These are phyloP conservation scores for Ogataea degrootiae DNA, from an alignment of 805 yeast species.

Conservation along the genomic window DNA sequence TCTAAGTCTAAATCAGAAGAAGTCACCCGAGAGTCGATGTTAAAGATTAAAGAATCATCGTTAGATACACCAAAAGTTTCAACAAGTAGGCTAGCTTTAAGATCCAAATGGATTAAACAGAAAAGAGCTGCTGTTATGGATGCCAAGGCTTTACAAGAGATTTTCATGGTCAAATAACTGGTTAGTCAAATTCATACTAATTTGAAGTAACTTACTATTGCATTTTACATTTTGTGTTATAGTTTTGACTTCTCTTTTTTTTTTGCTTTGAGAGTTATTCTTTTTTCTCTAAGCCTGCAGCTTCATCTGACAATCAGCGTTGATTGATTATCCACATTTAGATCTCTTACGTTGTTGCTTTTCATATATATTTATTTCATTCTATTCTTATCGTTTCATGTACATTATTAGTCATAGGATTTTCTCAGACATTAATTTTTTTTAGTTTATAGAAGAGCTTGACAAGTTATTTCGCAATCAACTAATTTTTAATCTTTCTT, in stretches of 20 bases:
- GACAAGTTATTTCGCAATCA: too few species aligned
- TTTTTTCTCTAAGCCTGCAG: too few species aligned
- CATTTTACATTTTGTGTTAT: background rate
- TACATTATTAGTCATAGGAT: too few species aligned
- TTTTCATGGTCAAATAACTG: slow-evolving; percentile 64
- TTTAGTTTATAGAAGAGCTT: too few species aligned
- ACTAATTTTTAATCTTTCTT: too few species aligned
- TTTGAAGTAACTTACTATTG: background rate
- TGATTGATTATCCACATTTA: too few species aligned
- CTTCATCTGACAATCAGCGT: too few species aligned
- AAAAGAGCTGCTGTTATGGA: slow-evolving; percentile 92
- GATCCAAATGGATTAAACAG: slow-evolving; percentile 85
- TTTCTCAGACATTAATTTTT: too few species aligned
- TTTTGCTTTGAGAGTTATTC: background rate
- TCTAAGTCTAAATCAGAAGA: slow-evolving; percentile 23
- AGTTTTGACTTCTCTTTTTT: background rate
- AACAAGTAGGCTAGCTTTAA: slow-evolving; percentile 60
- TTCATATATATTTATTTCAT: too few species aligned
- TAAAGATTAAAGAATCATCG: slow-evolving; percentile 30
- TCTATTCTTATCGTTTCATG: too few species aligned
- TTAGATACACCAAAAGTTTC: slow-evolving; percentile 29
- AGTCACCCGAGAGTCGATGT: slow-evolving; percentile 39
- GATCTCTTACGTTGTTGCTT: too few species aligned
- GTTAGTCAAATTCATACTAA: slow-evolving; percentile 3
- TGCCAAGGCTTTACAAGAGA: slow-evolving; percentile 82